phyloP scores from a whole-genome alignment of 768 basidiomycete genomes.

The Collybia sp. region DNA sequence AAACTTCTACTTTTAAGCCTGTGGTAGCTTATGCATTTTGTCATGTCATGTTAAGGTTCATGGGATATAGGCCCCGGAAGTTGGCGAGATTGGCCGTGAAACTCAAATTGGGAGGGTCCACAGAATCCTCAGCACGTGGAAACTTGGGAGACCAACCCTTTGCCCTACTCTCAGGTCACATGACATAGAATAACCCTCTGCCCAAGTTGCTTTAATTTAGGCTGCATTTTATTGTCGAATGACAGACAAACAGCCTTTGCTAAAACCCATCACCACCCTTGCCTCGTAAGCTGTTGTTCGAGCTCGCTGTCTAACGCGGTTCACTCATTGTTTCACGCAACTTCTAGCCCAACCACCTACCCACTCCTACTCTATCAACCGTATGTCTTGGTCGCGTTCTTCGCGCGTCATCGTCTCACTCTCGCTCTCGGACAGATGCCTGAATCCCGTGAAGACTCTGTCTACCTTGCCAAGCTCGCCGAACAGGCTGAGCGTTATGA shows the following conservation, averaged over 20 bases:
- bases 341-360: constrained; percentile 14
- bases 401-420: constrained; percentile 30
- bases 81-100: too few species aligned
- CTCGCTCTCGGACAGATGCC: constrained; percentile 62
- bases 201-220: constrained; percentile 68
- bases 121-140: too few species aligned
- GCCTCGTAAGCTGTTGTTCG: constrained; percentile 18
- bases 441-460: constrained; percentile 90
- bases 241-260: constrained; percentile 42
- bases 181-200: constrained; percentile 54
- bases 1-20: too few species aligned
- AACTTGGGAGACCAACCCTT: constrained; percentile 35
- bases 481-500: constrained; percentile 99
- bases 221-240: constrained; percentile 43
- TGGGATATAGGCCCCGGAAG: too few species aligned
- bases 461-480: constrained; percentile 99
- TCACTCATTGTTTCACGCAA: constrained; percentile 24
- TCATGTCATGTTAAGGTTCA: too few species aligned
- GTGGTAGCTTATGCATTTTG: too few species aligned
- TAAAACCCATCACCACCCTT: constrained; percentile 35
- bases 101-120: too few species aligned
- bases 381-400: constrained; percentile 42
- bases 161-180: constrained; percentile 37
- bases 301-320: constrained; percentile 24
- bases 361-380: constrained; percentile 18